Conservation (phyloP, 495 filamentous ascomycete species). For the Geopyxis carbonaria region DNA sequence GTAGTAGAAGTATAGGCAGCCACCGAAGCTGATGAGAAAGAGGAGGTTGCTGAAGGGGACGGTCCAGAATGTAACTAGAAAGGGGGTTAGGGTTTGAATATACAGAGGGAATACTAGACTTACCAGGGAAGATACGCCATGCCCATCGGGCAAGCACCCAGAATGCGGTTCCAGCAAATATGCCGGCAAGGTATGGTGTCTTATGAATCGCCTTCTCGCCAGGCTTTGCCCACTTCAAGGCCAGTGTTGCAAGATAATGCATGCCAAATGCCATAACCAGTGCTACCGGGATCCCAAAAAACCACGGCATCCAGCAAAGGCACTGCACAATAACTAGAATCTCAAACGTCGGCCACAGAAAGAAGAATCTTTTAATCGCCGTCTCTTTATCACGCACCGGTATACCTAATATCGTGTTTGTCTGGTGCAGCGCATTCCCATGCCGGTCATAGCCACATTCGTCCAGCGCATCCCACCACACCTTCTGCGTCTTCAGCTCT, state of each 20-base stretch:
- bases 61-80: slow-evolving; percentile 42
- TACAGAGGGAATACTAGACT: slow-evolving; percentile 23
- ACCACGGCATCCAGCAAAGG: slow-evolving; percentile 56
- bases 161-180: slow-evolving; percentile 77
- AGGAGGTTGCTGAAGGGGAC: slow-evolving; percentile 56
- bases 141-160: slow-evolving; percentile 66
- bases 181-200: slow-evolving; percentile 83
- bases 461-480: slow-evolving; percentile 68
- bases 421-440: slow-evolving; percentile 45
- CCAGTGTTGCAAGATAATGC: slow-evolving; percentile 61
- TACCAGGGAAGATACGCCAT: slow-evolving; percentile 52
- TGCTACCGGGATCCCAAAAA: slow-evolving; percentile 53
- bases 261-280: slow-evolving; percentile 47
- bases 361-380: slow-evolving; percentile 75
- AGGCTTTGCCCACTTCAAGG: slow-evolving; percentile 59
- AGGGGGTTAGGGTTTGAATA: slow-evolving; percentile 6
- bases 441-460: slow-evolving; percentile 74
- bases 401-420: slow-evolving; percentile 18
- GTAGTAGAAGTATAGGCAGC: slow-evolving; percentile 73
- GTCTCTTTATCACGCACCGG: slow-evolving; percentile 50
- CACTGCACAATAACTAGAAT: slow-evolving; percentile 53
- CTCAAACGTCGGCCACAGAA: slow-evolving; percentile 69
- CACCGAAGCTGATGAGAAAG: slow-evolving; percentile 44
- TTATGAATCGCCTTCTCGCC: slow-evolving; percentile 77
- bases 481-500: slow-evolving; percentile 69